Base-by-base conservation (phyloP, 2,329 filamentous ascomycete genomes). In the Neofusicoccum ribis region DNA sequence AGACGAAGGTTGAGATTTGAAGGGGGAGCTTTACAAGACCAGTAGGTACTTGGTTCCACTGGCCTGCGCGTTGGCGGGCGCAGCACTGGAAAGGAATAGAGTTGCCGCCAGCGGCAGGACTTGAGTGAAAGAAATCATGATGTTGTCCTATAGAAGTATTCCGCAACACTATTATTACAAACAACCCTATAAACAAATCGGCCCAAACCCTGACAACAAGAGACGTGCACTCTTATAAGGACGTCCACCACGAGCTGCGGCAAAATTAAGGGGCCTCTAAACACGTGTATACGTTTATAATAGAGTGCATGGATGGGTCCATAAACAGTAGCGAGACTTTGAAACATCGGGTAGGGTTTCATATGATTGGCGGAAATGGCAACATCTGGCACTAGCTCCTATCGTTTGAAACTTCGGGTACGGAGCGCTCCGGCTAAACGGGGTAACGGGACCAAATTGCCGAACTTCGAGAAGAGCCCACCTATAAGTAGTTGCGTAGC, bases 321-420 rank as follows among this genome's bases (percentile, higher is more conserved):
- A 7, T 31, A 31, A 31, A 31, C 27, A 14, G 14, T 50, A 31
- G 44, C 58, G 44, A 61, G 34, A 41, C 31, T 9, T 41, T 50
- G 58, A 61, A 61, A 61, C 58, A 61, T 27, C 1, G 5, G 34
- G 43, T 12, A 5, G 9, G n/a, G 43, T 50, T 50, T 61, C 58
- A 49, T 27, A 14, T 61, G 44, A 61, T 61, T 61, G 58, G 58
- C 44, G 58, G 58, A 61, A 61, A 47, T 61, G 58, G 58, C 58
- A 41, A n/a, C 34, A 15, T n/a, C 31, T 50, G 58, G 58, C 58
- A 46, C 54, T 17, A 59, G 54, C 41, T 34, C 15, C 54, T n/a
- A 23, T 17, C 12, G 31, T 61, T 61, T 31, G 43, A 44, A 39
- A 50, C 58, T n/a, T 49, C 44, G 44, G 44, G 44, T 61, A 31